Evolutionary conservation across 2,329 filamentous ascomycete species (phyloP).

Genomic region (Botrytis galanthina): DNA sequence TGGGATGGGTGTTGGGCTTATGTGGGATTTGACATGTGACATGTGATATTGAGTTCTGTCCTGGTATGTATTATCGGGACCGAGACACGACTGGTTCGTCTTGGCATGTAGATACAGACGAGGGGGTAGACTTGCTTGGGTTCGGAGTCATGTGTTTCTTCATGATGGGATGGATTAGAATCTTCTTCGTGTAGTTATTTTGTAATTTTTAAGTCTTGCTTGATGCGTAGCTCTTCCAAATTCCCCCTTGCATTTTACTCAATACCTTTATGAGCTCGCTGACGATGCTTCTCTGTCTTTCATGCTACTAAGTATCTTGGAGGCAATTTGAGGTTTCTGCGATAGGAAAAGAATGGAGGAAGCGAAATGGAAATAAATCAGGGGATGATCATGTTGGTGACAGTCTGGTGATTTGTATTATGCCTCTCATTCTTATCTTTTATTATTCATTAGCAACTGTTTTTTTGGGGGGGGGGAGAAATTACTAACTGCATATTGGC

Average conservation of each 20-base stretch:
- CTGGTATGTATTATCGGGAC: not conserved
- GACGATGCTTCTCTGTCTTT: not conserved
- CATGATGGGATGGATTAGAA: not conserved
- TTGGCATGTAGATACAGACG: not conserved
- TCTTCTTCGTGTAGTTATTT: not conserved
- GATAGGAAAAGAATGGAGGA: not conserved
- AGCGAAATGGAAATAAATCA: not conserved
- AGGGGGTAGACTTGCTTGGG: not conserved
- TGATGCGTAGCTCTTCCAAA: not conserved
- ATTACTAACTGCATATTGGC: not conserved
- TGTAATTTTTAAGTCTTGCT: not conserved
- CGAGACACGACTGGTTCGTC: not conserved
- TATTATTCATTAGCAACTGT: not conserved
- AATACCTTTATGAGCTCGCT: not conserved
- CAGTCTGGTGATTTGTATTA: not conserved
- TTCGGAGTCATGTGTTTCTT: not conserved
- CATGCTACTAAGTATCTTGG: not conserved
- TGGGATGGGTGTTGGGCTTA: not conserved
- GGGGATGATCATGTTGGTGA: not conserved
- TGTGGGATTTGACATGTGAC: not conserved
- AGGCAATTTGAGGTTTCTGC: not conserved
- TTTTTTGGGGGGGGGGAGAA: not conserved
- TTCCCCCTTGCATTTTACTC: not conserved
- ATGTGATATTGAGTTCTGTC: not conserved
- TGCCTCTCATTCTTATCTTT: fast-evolving